These are phyloP conservation scores for Mucor piriformis DNA, from an alignment of 371 early-diverging fungal genomes.

Conservation along the genomic window DNA sequence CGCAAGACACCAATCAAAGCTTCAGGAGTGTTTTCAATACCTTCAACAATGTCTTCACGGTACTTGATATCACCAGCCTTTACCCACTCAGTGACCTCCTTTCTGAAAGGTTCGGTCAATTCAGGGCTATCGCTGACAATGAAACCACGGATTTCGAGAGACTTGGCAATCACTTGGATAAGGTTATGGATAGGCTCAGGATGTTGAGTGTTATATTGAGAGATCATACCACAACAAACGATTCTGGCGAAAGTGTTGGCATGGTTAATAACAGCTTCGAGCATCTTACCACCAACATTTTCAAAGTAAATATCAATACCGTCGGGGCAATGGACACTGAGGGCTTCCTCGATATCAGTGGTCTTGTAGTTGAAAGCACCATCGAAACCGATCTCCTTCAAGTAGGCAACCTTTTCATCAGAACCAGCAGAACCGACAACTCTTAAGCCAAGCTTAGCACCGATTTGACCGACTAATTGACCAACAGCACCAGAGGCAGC, in stretches of 20 bases:
- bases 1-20: slow-evolving; percentile 77
- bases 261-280: slow-evolving; percentile 61
- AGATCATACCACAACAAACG: slow-evolving; percentile 69
- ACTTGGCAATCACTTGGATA: slow-evolving; percentile 40
- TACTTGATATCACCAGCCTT: slow-evolving; percentile 71
- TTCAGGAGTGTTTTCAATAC: slow-evolving; percentile 80
- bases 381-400: slow-evolving; percentile 70
- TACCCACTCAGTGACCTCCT: slow-evolving; percentile 67
- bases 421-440: slow-evolving; percentile 83
- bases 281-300: slow-evolving; percentile 72
- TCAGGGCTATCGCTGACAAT: slow-evolving; percentile 60
- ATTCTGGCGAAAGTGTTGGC: slow-evolving; percentile 63
- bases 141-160: slow-evolving; percentile 70
- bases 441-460: slow-evolving; percentile 66
- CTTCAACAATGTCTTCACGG: slow-evolving; percentile 67
- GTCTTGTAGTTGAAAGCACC: slow-evolving; percentile 87
- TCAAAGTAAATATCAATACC: slow-evolving; percentile 83
- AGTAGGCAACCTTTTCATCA: slow-evolving; percentile 76
- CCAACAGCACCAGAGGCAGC: slow-evolving; percentile 66
- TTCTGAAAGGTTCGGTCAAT: slow-evolving; percentile 55
- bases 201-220: slow-evolving; percentile 62
- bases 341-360: slow-evolving; percentile 37
- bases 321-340: slow-evolving; percentile 57
- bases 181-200: slow-evolving; percentile 40
- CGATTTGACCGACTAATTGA: slow-evolving; percentile 68